Conservation (phyloP, 2,329 filamentous ascomycete species). For the Balansia obtecta region DNA sequence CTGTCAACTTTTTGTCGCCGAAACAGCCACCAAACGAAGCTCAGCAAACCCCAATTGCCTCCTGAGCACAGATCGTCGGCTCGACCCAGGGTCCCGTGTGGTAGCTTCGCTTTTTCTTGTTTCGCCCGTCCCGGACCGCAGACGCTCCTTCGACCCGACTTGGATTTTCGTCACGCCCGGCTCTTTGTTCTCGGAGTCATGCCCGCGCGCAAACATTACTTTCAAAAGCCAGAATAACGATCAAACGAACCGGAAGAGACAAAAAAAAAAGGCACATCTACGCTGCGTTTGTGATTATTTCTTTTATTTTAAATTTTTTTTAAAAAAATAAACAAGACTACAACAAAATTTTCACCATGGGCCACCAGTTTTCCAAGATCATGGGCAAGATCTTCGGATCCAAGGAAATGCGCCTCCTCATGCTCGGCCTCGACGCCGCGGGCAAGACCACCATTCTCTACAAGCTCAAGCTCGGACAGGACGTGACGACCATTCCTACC, state of each 20-base stretch:
- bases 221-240: not conserved
- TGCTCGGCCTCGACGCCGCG: slow-evolving; percentile 94
- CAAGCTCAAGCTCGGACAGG: slow-evolving; percentile 96
- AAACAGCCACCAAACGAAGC: too few species aligned
- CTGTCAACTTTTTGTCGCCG: too few species aligned
- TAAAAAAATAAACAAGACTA: too few species aligned
- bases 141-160: not conserved
- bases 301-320: too few species aligned
- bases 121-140: not conserved
- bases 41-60: too few species aligned
- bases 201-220: not conserved
- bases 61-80: too few species aligned
- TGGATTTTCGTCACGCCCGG: too few species aligned
- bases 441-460: slow-evolving; percentile 99
- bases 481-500: slow-evolving; percentile 95
- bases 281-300: too few species aligned
- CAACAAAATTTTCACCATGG: too few species aligned
- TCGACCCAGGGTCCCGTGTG: too few species aligned
- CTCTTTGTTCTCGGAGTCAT: not conserved
- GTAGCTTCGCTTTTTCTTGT: too few species aligned
- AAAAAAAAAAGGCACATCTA: not conserved
- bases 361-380: slow-evolving; percentile 86
- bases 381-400: slow-evolving; percentile 99
- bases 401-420: slow-evolving; percentile 97
- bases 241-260: not conserved